Conservation (phyloP, 176 grass and related monocot species). For the Carex scoparia region DNA sequence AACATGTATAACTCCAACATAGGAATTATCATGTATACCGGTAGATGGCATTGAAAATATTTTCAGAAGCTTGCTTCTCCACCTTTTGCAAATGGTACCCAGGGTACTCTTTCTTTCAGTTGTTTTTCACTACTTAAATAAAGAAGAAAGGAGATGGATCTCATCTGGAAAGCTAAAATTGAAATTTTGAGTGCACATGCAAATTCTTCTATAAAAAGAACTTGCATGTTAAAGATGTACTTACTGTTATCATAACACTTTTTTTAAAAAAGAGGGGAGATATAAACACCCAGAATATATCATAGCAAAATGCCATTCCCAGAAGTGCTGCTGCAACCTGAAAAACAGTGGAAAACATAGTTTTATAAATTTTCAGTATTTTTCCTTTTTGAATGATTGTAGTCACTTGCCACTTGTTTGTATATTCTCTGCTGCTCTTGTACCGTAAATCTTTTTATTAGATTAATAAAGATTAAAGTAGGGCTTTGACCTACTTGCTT, state of each 20-base stretch:
- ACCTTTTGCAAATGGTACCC: neutral
- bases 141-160: neutral
- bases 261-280: conserved; percentile 88
- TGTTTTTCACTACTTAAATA: neutral
- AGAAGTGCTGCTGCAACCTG: conserved; percentile 84
- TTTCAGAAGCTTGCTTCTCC: neutral
- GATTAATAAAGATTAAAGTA: neutral
- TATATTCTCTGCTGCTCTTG: neutral
- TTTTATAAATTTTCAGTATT: neutral
- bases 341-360: conserved; percentile 22
- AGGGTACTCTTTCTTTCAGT: neutral
- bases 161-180: neutral
- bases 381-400: neutral
- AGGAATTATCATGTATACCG: neutral
- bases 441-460: neutral
- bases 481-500: neutral
- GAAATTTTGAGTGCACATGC: neutral
- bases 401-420: neutral
- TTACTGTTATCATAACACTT: conserved; percentile 97
- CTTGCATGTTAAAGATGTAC: conserved; percentile 3
- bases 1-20: neutral
- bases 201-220: neutral
- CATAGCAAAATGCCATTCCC: conserved; percentile 62
- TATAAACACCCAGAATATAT: conserved; percentile 99
- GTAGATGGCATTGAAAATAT: neutral